Percentiles rank a stretch among this genome's conserved stretches.
These are phyloP conservation scores for Elsinoe fawcettii DNA, from an alignment of 2,329 filamentous ascomycete genomes.

Conservation along the genomic window DNA sequence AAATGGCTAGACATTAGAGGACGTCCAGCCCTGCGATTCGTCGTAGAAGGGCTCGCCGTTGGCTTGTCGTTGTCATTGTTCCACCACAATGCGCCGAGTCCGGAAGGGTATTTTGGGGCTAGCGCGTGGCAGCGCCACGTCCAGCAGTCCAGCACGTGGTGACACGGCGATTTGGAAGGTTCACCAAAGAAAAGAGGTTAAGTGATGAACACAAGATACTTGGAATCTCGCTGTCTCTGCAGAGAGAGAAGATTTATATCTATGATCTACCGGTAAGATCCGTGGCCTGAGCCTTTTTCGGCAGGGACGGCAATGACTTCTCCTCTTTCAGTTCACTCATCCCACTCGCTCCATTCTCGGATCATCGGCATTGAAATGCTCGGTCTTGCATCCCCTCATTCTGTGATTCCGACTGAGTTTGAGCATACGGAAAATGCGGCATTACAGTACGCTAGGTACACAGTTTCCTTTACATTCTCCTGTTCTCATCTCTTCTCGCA, in stretches of 20 bases:
- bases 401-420: background rate
- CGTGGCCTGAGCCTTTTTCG: background rate
- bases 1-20: background rate
- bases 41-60: conserved; percentile 7
- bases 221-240: background rate
- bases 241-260: background rate
- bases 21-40: conserved; percentile 6
- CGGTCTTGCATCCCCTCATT: background rate
- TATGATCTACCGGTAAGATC: background rate
- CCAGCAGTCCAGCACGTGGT: background rate
- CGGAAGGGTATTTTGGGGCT: background rate
- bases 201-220: background rate
- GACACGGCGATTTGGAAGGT: conserved; percentile 3
- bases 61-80: conserved; percentile 2
- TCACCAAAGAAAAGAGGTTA: background rate
- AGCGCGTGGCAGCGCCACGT: background rate
- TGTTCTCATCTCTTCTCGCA: background rate
- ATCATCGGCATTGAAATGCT: background rate
- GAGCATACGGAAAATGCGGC: conserved; percentile 7
- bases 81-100: background rate
- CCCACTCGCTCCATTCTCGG: conserved; percentile 6
- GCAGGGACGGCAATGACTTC: conserved; percentile 1
- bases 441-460: background rate
- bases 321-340: background rate
- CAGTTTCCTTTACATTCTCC: background rate